Evolutionary conservation across 192 early-diverging fungal genomes (phyloP), one percentile per base, ranked within the genome.

Genomic region (Backusella tarrabulga): DNA sequence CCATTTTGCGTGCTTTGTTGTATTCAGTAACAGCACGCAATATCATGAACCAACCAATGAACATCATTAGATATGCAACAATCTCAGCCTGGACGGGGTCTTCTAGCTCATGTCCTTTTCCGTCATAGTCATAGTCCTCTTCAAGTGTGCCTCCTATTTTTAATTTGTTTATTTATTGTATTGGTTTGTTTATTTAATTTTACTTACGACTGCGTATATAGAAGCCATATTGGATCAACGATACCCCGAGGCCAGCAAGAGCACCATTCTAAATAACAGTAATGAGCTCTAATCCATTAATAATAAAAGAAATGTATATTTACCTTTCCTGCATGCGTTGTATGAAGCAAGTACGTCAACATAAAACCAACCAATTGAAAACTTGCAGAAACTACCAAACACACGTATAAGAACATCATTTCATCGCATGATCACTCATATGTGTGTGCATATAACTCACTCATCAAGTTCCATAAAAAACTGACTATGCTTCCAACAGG

Each of bases 321-420:
- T 77, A 84, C 81, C 83, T 88, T 93, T 46, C 92, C 94, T 5
- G 95, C 92, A 77, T 98, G 95, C 35, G 91, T 90, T 38, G 92
- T 95, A 67, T 95, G 94, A 68, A 98, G 80, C 68, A 98, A 77
- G 75, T 94, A 93, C 19, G 95, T 96, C 80, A 98, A 80, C 80
- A 98, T 89, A 85, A 96, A 98, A 6, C 95, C 92, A 32, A 93
- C 83, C 35, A 94, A 83, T 74, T 93, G 92, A 68, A 94, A 94
- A 76, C 88, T 88, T 63, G 88, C 87, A n/a, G 93, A 94, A 38
- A 93, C 89, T 76, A 72, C 72, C 17, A 83, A 87, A 8, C 19
- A 14, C 9, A 23, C 2, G 17, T 21, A 36, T 44, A 32, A 46
- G 15, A 29, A 17, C 4, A 46, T 50, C 2, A 38, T 46, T 26